Evolutionary conservation across 306 rosid genomes (phyloP).

Genomic region (Ceratonia siliqua): DNA sequence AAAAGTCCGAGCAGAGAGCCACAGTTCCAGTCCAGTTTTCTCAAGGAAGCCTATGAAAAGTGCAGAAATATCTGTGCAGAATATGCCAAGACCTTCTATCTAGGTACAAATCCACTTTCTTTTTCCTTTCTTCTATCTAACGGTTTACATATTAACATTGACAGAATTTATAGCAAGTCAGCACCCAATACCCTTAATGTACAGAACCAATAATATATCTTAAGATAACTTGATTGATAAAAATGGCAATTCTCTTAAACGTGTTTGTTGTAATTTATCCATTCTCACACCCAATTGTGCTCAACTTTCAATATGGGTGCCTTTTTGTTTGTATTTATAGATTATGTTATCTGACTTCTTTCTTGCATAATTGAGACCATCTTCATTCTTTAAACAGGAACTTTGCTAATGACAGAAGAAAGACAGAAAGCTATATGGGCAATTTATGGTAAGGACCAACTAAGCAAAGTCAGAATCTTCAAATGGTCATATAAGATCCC

Average conservation of each 20-base stretch:
- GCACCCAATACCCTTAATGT: too few relatives aligned
- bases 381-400: conserved; percentile 32
- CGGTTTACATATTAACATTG: not conserved
- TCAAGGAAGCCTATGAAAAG: conserved; percentile 68
- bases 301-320: not conserved
- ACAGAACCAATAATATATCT: too few relatives aligned
- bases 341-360: not conserved
- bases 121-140: not conserved
- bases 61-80: conserved; percentile 78
- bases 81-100: conserved; percentile 89
- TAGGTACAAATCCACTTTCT: conserved; percentile 42
- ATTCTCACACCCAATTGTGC: not conserved
- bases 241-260: not conserved
- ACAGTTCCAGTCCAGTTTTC: conserved; percentile 54
- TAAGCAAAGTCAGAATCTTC: too few relatives aligned
- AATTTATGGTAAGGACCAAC: conserved; percentile 77
- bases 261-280: not conserved
- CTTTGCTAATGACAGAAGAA: conserved; percentile 14
- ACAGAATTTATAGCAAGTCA: not conserved
- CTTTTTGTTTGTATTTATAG: too few relatives aligned
- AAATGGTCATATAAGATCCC: too few relatives aligned
- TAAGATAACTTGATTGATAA: not conserved
- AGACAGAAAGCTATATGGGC: conserved; percentile 91
- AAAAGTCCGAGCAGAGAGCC: conserved; percentile 11
- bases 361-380: not conserved